Base-by-base conservation (phyloP, 345 rosid species). In the Murraya paniculata region DNA sequence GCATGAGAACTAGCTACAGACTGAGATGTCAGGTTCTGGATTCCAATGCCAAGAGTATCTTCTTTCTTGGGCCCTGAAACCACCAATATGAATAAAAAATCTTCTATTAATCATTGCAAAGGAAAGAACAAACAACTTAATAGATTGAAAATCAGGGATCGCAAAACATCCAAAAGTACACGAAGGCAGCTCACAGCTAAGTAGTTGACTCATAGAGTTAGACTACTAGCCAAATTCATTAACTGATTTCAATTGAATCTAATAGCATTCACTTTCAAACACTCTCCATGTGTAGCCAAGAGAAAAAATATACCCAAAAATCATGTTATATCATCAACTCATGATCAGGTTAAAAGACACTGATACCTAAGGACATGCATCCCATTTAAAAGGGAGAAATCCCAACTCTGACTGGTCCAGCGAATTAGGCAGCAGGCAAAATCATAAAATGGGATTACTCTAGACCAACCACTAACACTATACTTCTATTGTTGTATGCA, bases 1-100 rank as follows among this genome's bases (percentile, higher is more conserved):
- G 66, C 50, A 68, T 76, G 28, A 19, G 48, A 21, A 64, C 66
- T 70, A 58, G 62, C 41, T 58, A 57, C 70, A 79, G 62, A 64
- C 62, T 64, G 25, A 48, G 9, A 68, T 72, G 71, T 86, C 84
- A 94, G 68, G 83, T 90, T 82, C 85, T 90, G 9, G 95, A 86
- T 83, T 89, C 97, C 88, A 96, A 81, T 59, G 94, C 97, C 73
- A 92, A 84, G 6, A 90, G 86, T 85, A 96, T 96, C 88, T 96
- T 96, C 92, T 96, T 96, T 80, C 99, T 89, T 39, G 99, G 99
- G 16, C 99, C 99, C 98, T 96, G 87, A 70, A 85, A 85, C 77
- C 82, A 76, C 66, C 70, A 62, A 57, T 62, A 59, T 58, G 25
- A 85, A 60, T 62, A 35, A 75, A 71, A 82, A 39, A 62, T 2